Conservation (phyloP, 352 stramenopile genomes). For the Globisporangium cylindrosporum region DNA sequence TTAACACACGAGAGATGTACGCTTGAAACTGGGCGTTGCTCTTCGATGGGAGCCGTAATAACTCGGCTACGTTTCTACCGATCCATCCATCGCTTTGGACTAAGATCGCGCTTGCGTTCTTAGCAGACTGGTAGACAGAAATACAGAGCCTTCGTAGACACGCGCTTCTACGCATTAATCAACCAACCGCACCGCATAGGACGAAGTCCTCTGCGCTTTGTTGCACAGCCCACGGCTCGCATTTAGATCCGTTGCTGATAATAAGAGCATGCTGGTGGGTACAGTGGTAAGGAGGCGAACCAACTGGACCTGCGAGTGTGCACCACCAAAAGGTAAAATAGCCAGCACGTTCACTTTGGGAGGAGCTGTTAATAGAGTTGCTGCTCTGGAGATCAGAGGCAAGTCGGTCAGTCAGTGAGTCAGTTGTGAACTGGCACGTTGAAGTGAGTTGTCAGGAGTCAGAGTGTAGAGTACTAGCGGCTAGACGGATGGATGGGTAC, state of each 20-base stretch:
- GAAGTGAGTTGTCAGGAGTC: constrained; percentile 3
- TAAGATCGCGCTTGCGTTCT: constrained; percentile 8
- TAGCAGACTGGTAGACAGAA: not conserved
- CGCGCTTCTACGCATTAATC: not conserved
- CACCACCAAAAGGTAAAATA: not conserved
- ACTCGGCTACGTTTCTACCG: not conserved
- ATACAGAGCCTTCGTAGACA: not conserved
- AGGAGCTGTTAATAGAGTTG: not conserved
- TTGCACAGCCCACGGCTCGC: not conserved
- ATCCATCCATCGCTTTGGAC: not conserved
- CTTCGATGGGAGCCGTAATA: not conserved
- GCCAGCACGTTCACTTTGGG: not conserved
- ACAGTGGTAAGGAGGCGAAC: not conserved
- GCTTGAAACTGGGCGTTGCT: constrained; percentile 3
- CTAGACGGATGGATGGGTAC: constrained; percentile 8
- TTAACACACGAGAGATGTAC: not conserved
- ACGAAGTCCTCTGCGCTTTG: not conserved
- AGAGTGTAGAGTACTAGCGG: not conserved
- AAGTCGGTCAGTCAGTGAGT: not conserved
- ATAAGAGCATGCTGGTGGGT: not conserved
- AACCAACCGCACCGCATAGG: too few species aligned
- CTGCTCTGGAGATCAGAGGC: not conserved
- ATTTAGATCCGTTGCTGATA: not conserved
- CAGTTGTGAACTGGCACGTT: not conserved
- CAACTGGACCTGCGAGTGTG: not conserved